phyloP scores from a whole-genome alignment of 2,329 filamentous ascomycete genomes.

The Bipolaris cookei region DNA sequence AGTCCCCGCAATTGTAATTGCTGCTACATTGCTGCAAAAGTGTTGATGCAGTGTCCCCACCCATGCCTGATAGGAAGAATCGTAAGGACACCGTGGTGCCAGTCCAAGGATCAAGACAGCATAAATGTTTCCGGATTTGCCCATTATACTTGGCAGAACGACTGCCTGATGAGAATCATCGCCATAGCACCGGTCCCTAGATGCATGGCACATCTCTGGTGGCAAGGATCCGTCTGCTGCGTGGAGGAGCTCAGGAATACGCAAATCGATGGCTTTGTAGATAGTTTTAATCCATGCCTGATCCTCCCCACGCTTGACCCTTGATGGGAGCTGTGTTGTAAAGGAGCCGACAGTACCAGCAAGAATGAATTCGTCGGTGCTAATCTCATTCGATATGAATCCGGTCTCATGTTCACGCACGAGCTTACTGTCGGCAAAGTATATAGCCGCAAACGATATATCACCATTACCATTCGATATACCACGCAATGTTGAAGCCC shows the following conservation, averaged over 20 bases:
- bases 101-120: slow-evolving; percentile 1
- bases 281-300: background rate
- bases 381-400: background rate
- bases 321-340: background rate
- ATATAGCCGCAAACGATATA: slow-evolving; percentile 4
- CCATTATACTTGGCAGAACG: background rate
- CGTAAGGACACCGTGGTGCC: slow-evolving; percentile 8
- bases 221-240: slow-evolving; percentile 1
- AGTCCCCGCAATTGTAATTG: background rate
- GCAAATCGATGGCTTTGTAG: background rate
- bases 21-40: slow-evolving; percentile 6
- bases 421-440: background rate
- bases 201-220: slow-evolving; percentile 2
- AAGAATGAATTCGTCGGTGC: background rate
- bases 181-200: slow-evolving; percentile 6
- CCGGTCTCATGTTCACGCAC: background rate
- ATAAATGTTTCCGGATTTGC: background rate
- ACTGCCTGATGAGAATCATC: slow-evolving; percentile 7
- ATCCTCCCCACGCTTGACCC: background rate
- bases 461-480: slow-evolving; percentile 3
- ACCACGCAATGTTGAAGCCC: background rate
- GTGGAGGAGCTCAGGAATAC: background rate
- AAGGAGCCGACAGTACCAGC: slow-evolving; percentile 2
- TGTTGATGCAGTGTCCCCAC: slow-evolving; percentile 8
- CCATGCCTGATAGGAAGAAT: slow-evolving; percentile 6